Percentiles rank a stretch among this genome's conserved stretches.
Conservation (phyloP, 1,284 basidiomycete species). For the Somion occarium region DNA sequence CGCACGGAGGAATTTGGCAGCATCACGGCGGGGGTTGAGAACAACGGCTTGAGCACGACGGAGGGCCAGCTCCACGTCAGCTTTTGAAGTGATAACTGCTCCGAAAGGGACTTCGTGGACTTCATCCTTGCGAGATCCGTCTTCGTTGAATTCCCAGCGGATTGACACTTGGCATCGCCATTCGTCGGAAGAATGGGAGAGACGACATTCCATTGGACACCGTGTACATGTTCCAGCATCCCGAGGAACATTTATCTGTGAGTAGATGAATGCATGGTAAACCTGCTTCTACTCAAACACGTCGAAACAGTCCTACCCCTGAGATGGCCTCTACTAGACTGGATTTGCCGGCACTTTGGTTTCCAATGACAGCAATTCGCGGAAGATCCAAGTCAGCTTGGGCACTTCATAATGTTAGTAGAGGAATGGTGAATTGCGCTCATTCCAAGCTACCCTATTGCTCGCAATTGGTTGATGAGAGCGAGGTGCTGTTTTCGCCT, state of each 20-base stretch:
- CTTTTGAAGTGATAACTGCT: slow-evolving; percentile 26
- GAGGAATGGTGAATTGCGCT: background rate
- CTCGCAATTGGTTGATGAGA: slow-evolving; percentile 12
- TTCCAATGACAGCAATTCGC: slow-evolving; percentile 47
- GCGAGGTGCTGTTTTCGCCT: slow-evolving; percentile 9
- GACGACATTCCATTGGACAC: slow-evolving; percentile 66
- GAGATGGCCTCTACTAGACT: slow-evolving; percentile 73
- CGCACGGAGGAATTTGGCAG: slow-evolving; percentile 21
- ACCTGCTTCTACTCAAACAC: slow-evolving; percentile 55
- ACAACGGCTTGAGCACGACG: slow-evolving; percentile 42
- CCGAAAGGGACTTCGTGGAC: slow-evolving; percentile 34
- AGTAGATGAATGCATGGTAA: background rate
- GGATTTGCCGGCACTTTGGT: slow-evolving; percentile 61
- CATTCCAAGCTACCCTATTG: slow-evolving; percentile 8
- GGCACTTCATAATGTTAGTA: slow-evolving; percentile 33
- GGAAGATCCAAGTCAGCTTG: slow-evolving; percentile 67
- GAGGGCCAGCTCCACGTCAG: slow-evolving; percentile 34
- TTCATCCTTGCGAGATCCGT: slow-evolving; percentile 18
- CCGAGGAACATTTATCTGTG: slow-evolving; percentile 8
- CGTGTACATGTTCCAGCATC: slow-evolving; percentile 29
- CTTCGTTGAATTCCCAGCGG: slow-evolving; percentile 27
- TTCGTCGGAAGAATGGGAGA: slow-evolving; percentile 36
- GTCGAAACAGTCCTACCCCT: slow-evolving; percentile 41
- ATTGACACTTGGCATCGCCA: slow-evolving; percentile 65
- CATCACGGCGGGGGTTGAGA: slow-evolving; percentile 30